These are phyloP conservation scores for Phytophthora syringae DNA, from an alignment of 352 stramenopile genomes.

Conservation along the genomic window DNA sequence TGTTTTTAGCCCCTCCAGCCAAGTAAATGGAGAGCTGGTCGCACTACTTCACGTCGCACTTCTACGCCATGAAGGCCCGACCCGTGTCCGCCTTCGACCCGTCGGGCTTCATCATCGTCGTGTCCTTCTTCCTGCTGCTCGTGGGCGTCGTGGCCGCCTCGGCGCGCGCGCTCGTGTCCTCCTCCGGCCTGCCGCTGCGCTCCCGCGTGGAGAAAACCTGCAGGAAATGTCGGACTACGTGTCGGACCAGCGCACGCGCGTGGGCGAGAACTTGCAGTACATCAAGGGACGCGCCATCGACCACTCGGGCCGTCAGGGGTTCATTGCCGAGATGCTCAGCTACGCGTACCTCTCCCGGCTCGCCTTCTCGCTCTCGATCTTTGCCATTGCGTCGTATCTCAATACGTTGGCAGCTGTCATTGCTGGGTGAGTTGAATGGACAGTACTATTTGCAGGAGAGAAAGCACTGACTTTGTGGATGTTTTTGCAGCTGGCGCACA, in stretches of 20 bases:
- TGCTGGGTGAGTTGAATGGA: conserved; percentile 48
- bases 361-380: conserved; percentile 78
- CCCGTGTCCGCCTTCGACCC: conserved; percentile 86
- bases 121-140: conserved; percentile 70
- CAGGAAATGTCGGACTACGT: conserved; percentile 84
- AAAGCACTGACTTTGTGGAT: not conserved
- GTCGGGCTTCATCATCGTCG: conserved; percentile 86
- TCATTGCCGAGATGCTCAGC: conserved; percentile 90
- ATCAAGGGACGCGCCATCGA: conserved; percentile 75
- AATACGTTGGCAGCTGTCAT: conserved; percentile 85
- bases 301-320: conserved; percentile 79
- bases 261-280: conserved; percentile 79
- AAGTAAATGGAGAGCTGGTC: conserved; percentile 68
- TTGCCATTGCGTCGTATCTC: conserved; percentile 80
- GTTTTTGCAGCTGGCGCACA: conserved; percentile 69
- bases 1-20: conserved; percentile 2
- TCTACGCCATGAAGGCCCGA: conserved; percentile 84
- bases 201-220: conserved; percentile 70
- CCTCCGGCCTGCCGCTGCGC: conserved; percentile 51
- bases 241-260: conserved; percentile 60
- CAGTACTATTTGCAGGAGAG: not conserved
- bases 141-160: conserved; percentile 66
- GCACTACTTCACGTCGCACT: conserved; percentile 81
- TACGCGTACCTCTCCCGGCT: conserved; percentile 86
- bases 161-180: conserved; percentile 49